Evolutionary conservation across 306 rosid genomes (phyloP).

Genomic region (Cucurbita moschata): DNA sequence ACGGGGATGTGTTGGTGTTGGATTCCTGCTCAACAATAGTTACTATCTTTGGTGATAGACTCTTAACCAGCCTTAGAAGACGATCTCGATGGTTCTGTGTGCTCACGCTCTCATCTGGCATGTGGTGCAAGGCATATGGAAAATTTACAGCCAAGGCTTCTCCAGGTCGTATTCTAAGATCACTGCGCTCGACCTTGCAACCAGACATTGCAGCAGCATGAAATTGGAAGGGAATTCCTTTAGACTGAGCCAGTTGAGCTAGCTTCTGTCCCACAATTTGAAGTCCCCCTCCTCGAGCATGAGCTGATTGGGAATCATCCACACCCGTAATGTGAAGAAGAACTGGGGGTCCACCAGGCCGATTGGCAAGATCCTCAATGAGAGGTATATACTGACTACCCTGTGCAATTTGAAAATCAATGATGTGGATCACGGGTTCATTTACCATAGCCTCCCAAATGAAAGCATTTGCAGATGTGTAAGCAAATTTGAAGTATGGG

Average conservation of each 20-base stretch:
- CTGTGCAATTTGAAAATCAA: slow-evolving; percentile 94
- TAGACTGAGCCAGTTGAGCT: slow-evolving; percentile 21
- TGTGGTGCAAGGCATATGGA: slow-evolving; percentile 74
- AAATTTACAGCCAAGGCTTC: slow-evolving; percentile 75
- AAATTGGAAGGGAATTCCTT: slow-evolving; percentile 60
- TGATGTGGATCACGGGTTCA: slow-evolving; percentile 62
- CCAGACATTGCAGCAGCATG: slow-evolving; percentile 67
- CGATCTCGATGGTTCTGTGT: slow-evolving; percentile 71
- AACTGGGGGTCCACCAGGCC: slow-evolving; percentile 45
- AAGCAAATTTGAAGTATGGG: slow-evolving; percentile 75
- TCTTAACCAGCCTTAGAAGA: slow-evolving; percentile 56
- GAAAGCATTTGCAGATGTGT: slow-evolving; percentile 50
- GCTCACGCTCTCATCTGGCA: slow-evolving; percentile 99
- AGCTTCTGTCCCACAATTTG: slow-evolving; percentile 44
- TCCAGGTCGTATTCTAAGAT: slow-evolving; percentile 31
- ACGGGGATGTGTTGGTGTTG: slow-evolving; percentile 91
- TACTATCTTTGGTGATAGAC: slow-evolving; percentile 68
- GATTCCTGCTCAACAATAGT: slow-evolving; percentile 87
- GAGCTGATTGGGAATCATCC: slow-evolving; percentile 70
- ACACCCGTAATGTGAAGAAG: slow-evolving; percentile 55
- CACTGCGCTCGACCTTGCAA: slow-evolving; percentile 32
- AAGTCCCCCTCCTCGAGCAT: slow-evolving; percentile 94
- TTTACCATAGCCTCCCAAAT: slow-evolving; percentile 50
- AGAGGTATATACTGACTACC: slow-evolving; percentile 66
- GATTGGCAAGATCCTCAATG: slow-evolving; percentile 38